A percentile compares a stretch with the other conserved stretches of the same genome.
phyloP scores from a whole-genome alignment of 2,329 filamentous ascomycete genomes.

The Dendryphion nanum region DNA sequence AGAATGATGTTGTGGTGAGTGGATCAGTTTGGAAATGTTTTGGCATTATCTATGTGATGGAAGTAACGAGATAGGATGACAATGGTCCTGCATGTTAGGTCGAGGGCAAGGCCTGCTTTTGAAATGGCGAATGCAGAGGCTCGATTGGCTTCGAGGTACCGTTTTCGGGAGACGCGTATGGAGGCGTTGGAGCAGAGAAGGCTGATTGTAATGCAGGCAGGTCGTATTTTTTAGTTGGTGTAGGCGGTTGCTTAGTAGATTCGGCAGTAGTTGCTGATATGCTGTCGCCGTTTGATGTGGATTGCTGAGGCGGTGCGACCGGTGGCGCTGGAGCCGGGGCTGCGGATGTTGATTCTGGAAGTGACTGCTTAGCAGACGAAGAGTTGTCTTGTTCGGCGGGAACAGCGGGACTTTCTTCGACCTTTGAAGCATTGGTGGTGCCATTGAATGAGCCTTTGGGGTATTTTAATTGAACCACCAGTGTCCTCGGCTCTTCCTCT shows the following conservation, averaged over 20 bases:
- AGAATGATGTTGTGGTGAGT: no score
- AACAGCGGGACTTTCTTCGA: background rate
- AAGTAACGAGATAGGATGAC: no score
- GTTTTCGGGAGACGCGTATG: conserved; percentile 7
- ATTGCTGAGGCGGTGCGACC: background rate
- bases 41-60: no score
- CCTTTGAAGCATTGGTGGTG: background rate
- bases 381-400: background rate
- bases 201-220: background rate
- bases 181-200: conserved; percentile 8
- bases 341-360: background rate
- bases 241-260: background rate
- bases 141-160: conserved; percentile 1
- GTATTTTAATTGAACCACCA: conserved; percentile 69
- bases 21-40: no score
- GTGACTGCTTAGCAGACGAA: background rate
- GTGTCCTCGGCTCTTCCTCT: conserved; percentile 49
- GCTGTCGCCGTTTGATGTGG: background rate
- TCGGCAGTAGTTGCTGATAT: background rate
- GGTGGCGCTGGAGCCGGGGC: background rate
- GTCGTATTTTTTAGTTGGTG: background rate
- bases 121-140: no score
- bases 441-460: conserved; percentile 16
- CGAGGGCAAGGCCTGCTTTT: no score
- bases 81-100: no score